Evolutionary conservation across 768 basidiomycete genomes (phyloP).

Genomic region (Harrya chromipes): DNA sequence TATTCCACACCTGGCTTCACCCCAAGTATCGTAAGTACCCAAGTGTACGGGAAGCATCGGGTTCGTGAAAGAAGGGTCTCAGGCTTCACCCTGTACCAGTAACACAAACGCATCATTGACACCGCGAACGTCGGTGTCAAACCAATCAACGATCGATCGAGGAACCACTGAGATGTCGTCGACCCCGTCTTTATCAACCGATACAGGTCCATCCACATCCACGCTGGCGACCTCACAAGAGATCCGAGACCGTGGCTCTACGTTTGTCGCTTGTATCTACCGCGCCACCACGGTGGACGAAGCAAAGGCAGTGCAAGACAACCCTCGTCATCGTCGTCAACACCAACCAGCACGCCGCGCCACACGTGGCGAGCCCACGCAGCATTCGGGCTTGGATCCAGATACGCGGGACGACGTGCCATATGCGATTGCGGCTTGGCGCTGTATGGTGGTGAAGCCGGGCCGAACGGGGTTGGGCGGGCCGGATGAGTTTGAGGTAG

Average conservation of each 20-base stretch:
- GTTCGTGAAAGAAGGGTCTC: too few relatives aligned
- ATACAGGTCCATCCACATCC: conserved; percentile 12
- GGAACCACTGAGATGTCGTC: conserved; percentile 1
- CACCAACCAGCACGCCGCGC: too few relatives aligned
- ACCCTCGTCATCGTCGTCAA: too few relatives aligned
- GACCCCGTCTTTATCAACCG: conserved; percentile 18
- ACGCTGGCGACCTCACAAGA: conserved; percentile 63
- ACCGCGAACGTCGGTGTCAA: too few relatives aligned
- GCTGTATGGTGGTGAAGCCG: conserved; percentile 68
- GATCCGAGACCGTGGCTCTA: conserved; percentile 70
- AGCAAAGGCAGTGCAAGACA: conserved; percentile 38
- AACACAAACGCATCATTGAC: too few relatives aligned
- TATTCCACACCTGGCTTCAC: too few relatives aligned
- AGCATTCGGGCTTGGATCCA: background rate
- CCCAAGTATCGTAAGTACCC: too few relatives aligned
- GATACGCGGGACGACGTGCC: conserved; percentile 36
- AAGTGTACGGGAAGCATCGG: too few relatives aligned
- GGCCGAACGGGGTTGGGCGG: conserved; percentile 65
- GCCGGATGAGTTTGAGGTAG: conserved; percentile 72
- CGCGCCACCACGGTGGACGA: conserved; percentile 49
- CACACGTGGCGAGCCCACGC: background rate
- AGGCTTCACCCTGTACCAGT: too few relatives aligned
- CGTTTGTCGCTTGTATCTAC: conserved; percentile 66
- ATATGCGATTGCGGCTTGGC: conserved; percentile 77
- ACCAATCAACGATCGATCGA: background rate